A percentile compares a stretch with the other conserved stretches of the same genome.
These are phyloP conservation scores for Sporisorium reilianum DNA, from an alignment of 1,284 basidiomycete species.

Conservation along the genomic window DNA sequence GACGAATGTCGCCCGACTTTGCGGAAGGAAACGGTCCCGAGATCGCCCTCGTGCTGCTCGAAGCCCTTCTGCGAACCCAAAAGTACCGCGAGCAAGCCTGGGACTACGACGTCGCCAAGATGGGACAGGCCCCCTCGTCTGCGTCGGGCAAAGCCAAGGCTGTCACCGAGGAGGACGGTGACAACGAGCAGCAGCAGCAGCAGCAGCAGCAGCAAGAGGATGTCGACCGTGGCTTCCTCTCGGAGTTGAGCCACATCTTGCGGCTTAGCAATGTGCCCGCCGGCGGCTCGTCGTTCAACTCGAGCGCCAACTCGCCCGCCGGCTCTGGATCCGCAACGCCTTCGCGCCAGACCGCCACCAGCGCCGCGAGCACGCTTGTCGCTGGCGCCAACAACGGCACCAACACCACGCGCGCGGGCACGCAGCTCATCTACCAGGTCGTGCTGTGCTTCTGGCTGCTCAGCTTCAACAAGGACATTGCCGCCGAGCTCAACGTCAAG, in stretches of 20 bases:
- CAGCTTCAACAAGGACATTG: conserved; percentile 86
- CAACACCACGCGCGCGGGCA: conserved; percentile 34
- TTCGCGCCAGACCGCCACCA: conserved; percentile 23
- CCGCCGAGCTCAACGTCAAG: conserved; percentile 88
- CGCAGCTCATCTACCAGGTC: conserved; percentile 96
- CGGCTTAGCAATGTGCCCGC: conserved; percentile 39
- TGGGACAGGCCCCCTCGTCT: conserved; percentile 22
- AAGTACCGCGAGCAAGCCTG: conserved; percentile 77
- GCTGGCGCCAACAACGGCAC: conserved; percentile 37
- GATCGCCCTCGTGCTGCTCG: conserved; percentile 88
- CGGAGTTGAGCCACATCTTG: conserved; percentile 51
- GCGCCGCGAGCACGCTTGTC: conserved; percentile 34
- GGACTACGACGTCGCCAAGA: conserved; percentile 66
- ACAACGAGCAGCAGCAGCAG: conserved; percentile 10
- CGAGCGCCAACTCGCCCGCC: conserved; percentile 37
- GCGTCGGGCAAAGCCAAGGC: conserved; percentile 26
- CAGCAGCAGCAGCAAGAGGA: conserved; percentile 23
- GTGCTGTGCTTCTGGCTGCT: conserved; percentile 93
- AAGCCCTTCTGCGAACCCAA: conserved; percentile 83
- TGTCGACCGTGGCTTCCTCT: conserved; percentile 49
- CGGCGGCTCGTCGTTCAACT: conserved; percentile 25
- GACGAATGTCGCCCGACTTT: conserved; percentile 51
- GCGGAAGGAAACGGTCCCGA: conserved; percentile 79
- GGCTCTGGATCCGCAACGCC: conserved; percentile 50
- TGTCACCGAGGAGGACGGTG: conserved; percentile 21